These are phyloP conservation scores for Ceratocystis smalleyi DNA, from an alignment of 2,329 filamentous ascomycete species.

Conservation along the genomic window DNA sequence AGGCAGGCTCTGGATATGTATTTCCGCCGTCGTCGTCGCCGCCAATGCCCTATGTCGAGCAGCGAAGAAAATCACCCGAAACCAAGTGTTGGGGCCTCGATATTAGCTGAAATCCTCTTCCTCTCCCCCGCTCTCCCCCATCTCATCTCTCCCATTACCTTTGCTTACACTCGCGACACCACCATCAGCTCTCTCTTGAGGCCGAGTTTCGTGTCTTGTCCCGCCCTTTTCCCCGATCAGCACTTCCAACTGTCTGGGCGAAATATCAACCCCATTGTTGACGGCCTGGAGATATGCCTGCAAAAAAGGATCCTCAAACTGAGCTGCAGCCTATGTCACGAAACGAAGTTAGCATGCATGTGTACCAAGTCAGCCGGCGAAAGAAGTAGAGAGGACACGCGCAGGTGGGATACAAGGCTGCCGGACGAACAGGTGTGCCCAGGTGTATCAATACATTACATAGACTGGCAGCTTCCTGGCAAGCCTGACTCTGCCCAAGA, in stretches of 20 bases:
- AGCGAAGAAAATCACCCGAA: not conserved
- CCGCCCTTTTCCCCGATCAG: not conserved
- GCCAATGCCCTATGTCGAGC: not conserved
- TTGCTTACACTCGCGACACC: not conserved
- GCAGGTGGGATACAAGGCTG: not conserved
- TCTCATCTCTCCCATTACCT: not conserved
- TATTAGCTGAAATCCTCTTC: constrained; percentile 12
- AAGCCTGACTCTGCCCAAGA: not conserved
- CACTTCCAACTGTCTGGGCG: constrained; percentile 5
- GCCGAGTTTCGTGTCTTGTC: not conserved
- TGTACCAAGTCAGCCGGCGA: not conserved
- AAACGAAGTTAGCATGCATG: not conserved
- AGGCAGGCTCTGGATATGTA: not conserved
- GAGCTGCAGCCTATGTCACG: not conserved
- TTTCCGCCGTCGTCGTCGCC: not conserved
- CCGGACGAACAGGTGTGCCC: not conserved
- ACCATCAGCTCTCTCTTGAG: not conserved
- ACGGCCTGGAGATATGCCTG: constrained; percentile 9
- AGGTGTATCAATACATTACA: not conserved
- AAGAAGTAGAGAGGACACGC: not conserved
- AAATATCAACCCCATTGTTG: constrained; percentile 4
- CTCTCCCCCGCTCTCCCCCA: not conserved
- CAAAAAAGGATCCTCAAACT: constrained; percentile 3
- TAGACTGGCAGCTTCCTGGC: not conserved
- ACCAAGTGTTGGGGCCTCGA: not conserved